These are phyloP conservation scores for Phytophthora sojae DNA, from an alignment of 352 stramenopile species.

Conservation along the genomic window DNA sequence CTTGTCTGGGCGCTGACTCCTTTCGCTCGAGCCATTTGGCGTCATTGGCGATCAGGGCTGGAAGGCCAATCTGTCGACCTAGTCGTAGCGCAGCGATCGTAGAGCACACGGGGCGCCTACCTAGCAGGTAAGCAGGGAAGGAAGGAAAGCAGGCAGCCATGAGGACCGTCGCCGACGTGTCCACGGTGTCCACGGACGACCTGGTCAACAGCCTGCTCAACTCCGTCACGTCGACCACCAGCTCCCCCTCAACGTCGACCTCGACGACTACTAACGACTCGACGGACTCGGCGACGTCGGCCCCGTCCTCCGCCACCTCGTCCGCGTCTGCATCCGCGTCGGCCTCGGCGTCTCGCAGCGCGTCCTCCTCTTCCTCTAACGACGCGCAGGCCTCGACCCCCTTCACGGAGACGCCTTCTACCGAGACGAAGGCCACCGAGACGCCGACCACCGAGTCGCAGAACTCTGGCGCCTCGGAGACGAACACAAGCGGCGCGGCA, in stretches of 20 bases:
- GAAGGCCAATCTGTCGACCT: not conserved
- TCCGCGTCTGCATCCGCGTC: not conserved
- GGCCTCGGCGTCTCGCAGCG: slow-evolving; percentile 4
- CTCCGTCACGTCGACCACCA: slow-evolving; percentile 33
- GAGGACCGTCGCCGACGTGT: slow-evolving; percentile 23
- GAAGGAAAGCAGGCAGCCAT: slow-evolving; percentile 9
- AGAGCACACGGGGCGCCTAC: no score
- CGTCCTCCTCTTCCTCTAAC: slow-evolving; percentile 7
- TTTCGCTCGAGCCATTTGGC: slow-evolving; percentile 23
- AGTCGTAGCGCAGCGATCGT: no score
- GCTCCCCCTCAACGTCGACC: slow-evolving; percentile 18
- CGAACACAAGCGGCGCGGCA: slow-evolving; percentile 11
- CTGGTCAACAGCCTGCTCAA: slow-evolving; percentile 52
- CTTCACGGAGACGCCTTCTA: not conserved
- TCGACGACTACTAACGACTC: slow-evolving; percentile 4
- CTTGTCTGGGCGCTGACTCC: slow-evolving; percentile 14
- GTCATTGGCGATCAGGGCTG: slow-evolving; percentile 28
- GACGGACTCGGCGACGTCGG: slow-evolving; percentile 1
- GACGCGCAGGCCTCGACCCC: slow-evolving; percentile 8
- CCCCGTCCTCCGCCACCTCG: slow-evolving; percentile 8
- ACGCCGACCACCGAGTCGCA: slow-evolving; percentile 1
- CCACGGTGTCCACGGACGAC: slow-evolving; percentile 46
- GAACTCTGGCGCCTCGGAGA: slow-evolving; percentile 5
- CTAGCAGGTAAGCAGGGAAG: not conserved
- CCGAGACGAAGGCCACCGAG: slow-evolving; percentile 5